These are phyloP conservation scores for Pyronema domesticum DNA, from an alignment of 495 filamentous ascomycete genomes.

Conservation along the genomic window DNA sequence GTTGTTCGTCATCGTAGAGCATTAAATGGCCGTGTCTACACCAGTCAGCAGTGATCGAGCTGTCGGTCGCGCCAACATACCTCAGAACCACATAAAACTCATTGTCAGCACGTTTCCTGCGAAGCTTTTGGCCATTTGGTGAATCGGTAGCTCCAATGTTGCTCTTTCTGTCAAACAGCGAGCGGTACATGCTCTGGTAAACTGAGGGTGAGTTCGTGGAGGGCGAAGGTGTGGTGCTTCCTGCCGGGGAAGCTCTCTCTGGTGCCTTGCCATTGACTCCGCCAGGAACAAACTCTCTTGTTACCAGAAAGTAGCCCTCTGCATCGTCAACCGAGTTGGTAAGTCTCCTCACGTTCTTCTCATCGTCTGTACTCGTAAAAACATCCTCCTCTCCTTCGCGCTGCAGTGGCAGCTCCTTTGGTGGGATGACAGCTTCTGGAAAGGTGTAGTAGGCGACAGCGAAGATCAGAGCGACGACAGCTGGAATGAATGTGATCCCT, in stretches of 20 bases:
- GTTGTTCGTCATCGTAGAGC: slow-evolving; percentile 83
- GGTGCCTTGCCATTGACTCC: slow-evolving; percentile 85
- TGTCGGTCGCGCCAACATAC: slow-evolving; percentile 30
- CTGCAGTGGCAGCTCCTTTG: slow-evolving; percentile 18
- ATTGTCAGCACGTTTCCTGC: slow-evolving; percentile 55
- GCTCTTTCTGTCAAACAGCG: slow-evolving; percentile 75
- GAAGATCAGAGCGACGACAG: slow-evolving; percentile 45
- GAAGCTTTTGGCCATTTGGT: slow-evolving; percentile 34
- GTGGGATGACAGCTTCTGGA: slow-evolving; percentile 31
- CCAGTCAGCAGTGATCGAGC: slow-evolving; percentile 6
- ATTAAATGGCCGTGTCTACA: slow-evolving; percentile 82
- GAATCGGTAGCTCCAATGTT: slow-evolving; percentile 24
- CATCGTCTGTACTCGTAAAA: slow-evolving; percentile 26
- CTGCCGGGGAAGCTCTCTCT: slow-evolving; percentile 67
- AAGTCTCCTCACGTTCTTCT: slow-evolving; percentile 31
- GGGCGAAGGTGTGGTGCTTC: slow-evolving; percentile 30
- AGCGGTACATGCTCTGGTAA: slow-evolving; percentile 94
- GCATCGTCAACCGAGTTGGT: slow-evolving; percentile 64
- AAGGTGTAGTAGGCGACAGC: slow-evolving; percentile 53
- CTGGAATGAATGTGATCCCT: slow-evolving; percentile 76
- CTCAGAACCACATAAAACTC: slow-evolving; percentile 87
- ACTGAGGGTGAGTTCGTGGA: slow-evolving; percentile 46
- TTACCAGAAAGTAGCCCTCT: slow-evolving; percentile 87
- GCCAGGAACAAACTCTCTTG: slow-evolving; percentile 75
- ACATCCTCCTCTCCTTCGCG: slow-evolving; percentile 24